These are phyloP conservation scores for Sapria himalayana DNA, from an alignment of 345 rosid species.

Conservation along the genomic window DNA sequence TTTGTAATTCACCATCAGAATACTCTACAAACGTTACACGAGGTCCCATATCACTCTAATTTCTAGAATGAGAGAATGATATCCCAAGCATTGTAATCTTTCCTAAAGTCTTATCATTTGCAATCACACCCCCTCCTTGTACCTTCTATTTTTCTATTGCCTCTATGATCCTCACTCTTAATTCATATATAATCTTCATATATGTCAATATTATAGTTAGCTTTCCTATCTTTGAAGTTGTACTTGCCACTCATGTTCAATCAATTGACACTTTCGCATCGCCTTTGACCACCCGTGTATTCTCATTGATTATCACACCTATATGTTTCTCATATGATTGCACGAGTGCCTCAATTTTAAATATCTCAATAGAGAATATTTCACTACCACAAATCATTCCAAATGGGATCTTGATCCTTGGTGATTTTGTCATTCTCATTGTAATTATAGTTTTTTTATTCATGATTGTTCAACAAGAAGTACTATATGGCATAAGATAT, in stretches of 20 bases:
- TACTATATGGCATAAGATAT: slow-evolving; percentile 72
- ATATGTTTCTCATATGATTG: slow-evolving; percentile 70
- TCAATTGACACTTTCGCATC: slow-evolving; percentile 81
- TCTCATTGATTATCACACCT: slow-evolving; percentile 83
- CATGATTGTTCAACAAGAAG: slow-evolving; percentile 92
- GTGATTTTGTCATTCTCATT: slow-evolving; percentile 94
- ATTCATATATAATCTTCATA: slow-evolving; percentile 78
- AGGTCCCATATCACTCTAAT: slow-evolving; percentile 88
- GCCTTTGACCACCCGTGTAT: slow-evolving; percentile 67
- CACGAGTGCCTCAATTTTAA: slow-evolving; percentile 76
- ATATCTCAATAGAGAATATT: slow-evolving; percentile 81
- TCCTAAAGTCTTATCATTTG: slow-evolving; percentile 71
- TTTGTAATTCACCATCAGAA: slow-evolving; percentile 90
- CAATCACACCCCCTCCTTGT: slow-evolving; percentile 88
- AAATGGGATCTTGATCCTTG: slow-evolving; percentile 80
- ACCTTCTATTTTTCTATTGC: slow-evolving; percentile 73
- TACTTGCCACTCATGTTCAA: slow-evolving; percentile 56
- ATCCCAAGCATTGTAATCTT: slow-evolving; percentile 83
- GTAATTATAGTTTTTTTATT: slow-evolving; percentile 84
- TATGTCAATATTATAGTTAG: slow-evolving; percentile 80
- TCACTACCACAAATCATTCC: slow-evolving; percentile 82
- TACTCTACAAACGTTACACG: slow-evolving; percentile 91
- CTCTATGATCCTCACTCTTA: slow-evolving; percentile 86
- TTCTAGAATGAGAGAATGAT: slow-evolving; percentile 73
- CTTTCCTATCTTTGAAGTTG: slow-evolving; percentile 75